Evolutionary conservation across 2,329 filamentous ascomycete genomes (phyloP), one percentile per base, ranked within the genome.

Genomic region (Fusarium newnesense): DNA sequence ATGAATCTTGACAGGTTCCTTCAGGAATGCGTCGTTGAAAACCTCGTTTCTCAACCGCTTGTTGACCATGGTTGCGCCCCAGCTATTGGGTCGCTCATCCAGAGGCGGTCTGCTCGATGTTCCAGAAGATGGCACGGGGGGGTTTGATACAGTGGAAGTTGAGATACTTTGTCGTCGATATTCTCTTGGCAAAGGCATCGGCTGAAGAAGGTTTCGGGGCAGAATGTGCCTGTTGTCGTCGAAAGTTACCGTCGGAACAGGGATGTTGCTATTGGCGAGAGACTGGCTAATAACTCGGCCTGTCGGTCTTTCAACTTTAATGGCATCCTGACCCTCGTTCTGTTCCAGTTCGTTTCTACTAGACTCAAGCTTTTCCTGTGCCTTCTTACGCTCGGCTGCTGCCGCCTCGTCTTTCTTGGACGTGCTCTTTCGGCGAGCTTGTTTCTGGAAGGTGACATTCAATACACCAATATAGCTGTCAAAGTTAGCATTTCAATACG

Each of bases 161-260:
- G 82, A 82, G 18, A 79, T 77, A 50, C 81, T 83, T 43, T 80
- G 77, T 28, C 80, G 81, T 26, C 81, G 77, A 34, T 77, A 74
- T 34, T 75, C 75, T 8, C 80, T 79, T 9, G 79, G 77, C 12
- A 82, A 79, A 8, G 82, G 79, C 36, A 90, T 86, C 24, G 91
- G 87, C 60, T 91, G 90, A 56, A 98, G 92, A 34, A 98, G 87
- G 77, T 93, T 94, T 50, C 94, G 91, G 3, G 96, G 96, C 46
- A 98, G 91, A 66, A 98, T 97, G 79, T 98, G 96, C 73, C 93
- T 90, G 80, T 98, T 98, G 80, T 98, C 95, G 78, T 96, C 94
- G 69, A 98, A 94, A 1, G 96, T 94, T 52, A 98, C 96, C 44
- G 96, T 96, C 4, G 96, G 95, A 36, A 97, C 90, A 28, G 92